Conservation (phyloP, 2,329 filamentous ascomycete species). For the Hypoxylon sp. region DNA sequence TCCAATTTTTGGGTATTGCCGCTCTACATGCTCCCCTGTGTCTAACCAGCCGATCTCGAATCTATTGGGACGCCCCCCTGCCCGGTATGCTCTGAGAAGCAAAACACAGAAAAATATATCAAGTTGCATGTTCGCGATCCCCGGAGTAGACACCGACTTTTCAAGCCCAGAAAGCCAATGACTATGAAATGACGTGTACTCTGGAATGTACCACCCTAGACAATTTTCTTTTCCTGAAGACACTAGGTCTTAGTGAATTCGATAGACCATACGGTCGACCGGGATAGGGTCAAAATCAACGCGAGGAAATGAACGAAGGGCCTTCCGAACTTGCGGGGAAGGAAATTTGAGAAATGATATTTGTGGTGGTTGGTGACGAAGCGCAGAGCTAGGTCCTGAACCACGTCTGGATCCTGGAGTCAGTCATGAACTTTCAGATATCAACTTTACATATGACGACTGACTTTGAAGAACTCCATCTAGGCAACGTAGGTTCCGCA, state of each 20-base stretch:
- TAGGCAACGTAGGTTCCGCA: slow-evolving; percentile 45
- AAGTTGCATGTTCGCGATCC: slow-evolving; percentile 31
- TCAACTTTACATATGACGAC: slow-evolving; percentile 19
- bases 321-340: slow-evolving; percentile 34
- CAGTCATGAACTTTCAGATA: slow-evolving; percentile 21
- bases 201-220: slow-evolving; percentile 31
- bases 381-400: slow-evolving; percentile 15
- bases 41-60: slow-evolving; percentile 45
- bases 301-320: slow-evolving; percentile 6
- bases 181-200: slow-evolving; percentile 45
- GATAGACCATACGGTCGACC: slow-evolving; percentile 36
- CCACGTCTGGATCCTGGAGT: slow-evolving; percentile 24
- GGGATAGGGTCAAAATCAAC: slow-evolving; percentile 30
- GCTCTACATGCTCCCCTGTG: slow-evolving; percentile 36
- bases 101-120: slow-evolving; percentile 25
- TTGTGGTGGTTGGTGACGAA: slow-evolving; percentile 11
- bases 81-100: slow-evolving; percentile 27
- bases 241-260: slow-evolving; percentile 43
- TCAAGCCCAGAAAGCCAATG: slow-evolving; percentile 39
- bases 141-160: slow-evolving; percentile 42
- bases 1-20: slow-evolving; percentile 40
- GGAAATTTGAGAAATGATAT: slow-evolving; percentile 37
- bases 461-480: slow-evolving; percentile 25
- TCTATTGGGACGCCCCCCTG: slow-evolving; percentile 38
- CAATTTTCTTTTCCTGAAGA: slow-evolving; percentile 40